Evolutionary conservation across 2,329 filamentous ascomycete genomes (phyloP).

Genomic region (Diaporthe sp.): DNA sequence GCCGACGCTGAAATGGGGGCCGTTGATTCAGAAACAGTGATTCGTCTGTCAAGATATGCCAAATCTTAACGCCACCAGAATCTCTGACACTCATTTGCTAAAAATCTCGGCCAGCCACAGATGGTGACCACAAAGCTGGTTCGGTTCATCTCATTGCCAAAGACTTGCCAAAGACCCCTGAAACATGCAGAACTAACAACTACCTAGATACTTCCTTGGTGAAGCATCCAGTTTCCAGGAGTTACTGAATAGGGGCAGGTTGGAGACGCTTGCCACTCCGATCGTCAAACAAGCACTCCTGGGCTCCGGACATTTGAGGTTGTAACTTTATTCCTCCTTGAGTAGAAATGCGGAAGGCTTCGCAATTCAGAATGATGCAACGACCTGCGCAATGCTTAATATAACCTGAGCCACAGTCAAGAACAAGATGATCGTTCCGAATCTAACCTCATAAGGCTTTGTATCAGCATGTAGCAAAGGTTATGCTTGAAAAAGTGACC

Average conservation of each 20-base stretch:
- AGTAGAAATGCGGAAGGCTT: no score
- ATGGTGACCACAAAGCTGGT: no score
- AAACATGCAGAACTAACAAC: background rate
- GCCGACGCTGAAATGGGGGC: background rate
- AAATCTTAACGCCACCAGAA: no score
- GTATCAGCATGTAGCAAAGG: no score
- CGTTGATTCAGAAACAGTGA: background rate
- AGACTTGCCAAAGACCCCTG: background rate
- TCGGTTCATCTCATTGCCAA: no score
- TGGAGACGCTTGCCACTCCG: background rate
- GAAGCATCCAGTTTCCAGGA: background rate
- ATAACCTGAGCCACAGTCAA: background rate
- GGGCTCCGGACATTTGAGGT: fast-evolving
- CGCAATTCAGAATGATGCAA: background rate
- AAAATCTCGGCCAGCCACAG: background rate
- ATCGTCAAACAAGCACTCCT: background rate
- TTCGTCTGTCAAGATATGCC: background rate
- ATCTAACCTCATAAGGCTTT: background rate
- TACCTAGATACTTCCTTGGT: background rate
- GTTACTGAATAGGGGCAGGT: background rate
- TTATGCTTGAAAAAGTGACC: no score
- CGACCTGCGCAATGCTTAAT: background rate
- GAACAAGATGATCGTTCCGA: background rate
- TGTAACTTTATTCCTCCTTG: no score
- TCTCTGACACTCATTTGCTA: background rate